Conservation (phyloP, 2,329 filamentous ascomycete genomes). For the Sarocladium strictum region DNA sequence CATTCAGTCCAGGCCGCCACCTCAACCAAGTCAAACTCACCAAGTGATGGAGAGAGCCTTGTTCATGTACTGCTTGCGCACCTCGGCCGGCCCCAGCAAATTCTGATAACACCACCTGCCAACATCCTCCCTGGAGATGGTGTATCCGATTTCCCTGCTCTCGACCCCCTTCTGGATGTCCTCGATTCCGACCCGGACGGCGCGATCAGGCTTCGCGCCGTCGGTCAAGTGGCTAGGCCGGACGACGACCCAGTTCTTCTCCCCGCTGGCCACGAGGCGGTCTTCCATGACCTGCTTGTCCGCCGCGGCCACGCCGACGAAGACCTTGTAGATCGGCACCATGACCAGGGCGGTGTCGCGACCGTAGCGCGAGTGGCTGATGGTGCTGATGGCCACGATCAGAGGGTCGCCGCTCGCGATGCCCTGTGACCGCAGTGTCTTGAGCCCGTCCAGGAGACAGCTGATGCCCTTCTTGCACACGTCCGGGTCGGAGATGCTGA, state of each 20-base stretch:
- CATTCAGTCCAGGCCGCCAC: too few species aligned
- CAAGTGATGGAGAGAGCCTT: conserved; percentile 11
- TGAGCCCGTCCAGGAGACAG: conserved; percentile 27
- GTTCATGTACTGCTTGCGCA: conserved; percentile 10
- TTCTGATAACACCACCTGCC: conserved; percentile 36
- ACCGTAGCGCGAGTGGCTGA: conserved; percentile 29
- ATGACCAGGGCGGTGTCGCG: conserved; percentile 37
- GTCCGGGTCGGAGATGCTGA: conserved; percentile 29
- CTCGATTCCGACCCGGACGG: conserved; percentile 26
- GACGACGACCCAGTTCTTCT: conserved; percentile 22
- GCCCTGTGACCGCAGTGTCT: conserved; percentile 16
- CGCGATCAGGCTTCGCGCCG: conserved; percentile 15
- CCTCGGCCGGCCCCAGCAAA: conserved; percentile 18
- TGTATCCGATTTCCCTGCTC: conserved; percentile 33
- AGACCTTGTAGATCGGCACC: conserved; percentile 35
- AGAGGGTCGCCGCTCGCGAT: conserved; percentile 23
- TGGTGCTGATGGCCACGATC: conserved; percentile 32
- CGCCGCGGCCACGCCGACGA: conserved; percentile 35
- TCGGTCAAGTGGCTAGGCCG: conserved; percentile 26
- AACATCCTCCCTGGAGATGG: conserved; percentile 33
- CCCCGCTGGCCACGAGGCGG: conserved; percentile 15
- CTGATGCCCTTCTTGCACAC: conserved; percentile 33
- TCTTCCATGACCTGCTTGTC: conserved; percentile 40
- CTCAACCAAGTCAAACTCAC: too few species aligned
- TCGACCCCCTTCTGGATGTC: conserved; percentile 25